Base-by-base conservation (phyloP, 257 asterid species). In the Solanum lignicaule region DNA sequence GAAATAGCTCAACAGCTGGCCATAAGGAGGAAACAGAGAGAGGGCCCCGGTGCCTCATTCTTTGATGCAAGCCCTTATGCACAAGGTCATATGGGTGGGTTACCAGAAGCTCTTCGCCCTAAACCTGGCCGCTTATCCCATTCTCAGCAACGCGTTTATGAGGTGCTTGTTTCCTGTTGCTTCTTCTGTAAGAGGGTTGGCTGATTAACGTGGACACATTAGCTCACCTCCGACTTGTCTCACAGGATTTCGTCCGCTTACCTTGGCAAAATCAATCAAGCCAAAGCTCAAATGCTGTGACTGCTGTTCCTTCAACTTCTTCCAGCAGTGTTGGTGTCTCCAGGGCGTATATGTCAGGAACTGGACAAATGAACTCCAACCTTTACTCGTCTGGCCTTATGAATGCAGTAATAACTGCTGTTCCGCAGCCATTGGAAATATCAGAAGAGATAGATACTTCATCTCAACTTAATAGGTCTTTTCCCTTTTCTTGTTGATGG, bases 31-130 rank as follows among this genome's bases (percentile, higher is more conserved):
- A 95, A 94, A 86, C 99, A 93, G 66, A 94, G 98, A 87, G 99
- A 96, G 88, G 94, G 92, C 83, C 94, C 92, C 72, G 98, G 98
- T 88, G 90, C 96, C 55, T 85, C 95, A 83, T 91, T 92, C 91
- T 95, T 89, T 87, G 99, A 97, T 73, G 88, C 95, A 66, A 92
- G 91, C 88, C 84, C 93, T 87, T 93, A 96, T 91, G 88, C 96
- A 66, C 98, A 91, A 89, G 95, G 96, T 87, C 97, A 93, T 91
- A 92, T 94, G 93, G 94, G 95, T 85, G 93, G 87, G 86, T 83
- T 96, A 81, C 98, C 99, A 6, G 99, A 97, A 88, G 96, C 98
- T 68, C 99, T 96, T 89, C 98, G 98, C 69, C 99, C 99, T 89
- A 94, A 92, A 90, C 98, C 99, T 85, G 99, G 99, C 48, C 98